These are phyloP conservation scores for Xylariaceae sp. DNA, from an alignment of 2,329 filamentous ascomycete genomes.

Conservation along the genomic window DNA sequence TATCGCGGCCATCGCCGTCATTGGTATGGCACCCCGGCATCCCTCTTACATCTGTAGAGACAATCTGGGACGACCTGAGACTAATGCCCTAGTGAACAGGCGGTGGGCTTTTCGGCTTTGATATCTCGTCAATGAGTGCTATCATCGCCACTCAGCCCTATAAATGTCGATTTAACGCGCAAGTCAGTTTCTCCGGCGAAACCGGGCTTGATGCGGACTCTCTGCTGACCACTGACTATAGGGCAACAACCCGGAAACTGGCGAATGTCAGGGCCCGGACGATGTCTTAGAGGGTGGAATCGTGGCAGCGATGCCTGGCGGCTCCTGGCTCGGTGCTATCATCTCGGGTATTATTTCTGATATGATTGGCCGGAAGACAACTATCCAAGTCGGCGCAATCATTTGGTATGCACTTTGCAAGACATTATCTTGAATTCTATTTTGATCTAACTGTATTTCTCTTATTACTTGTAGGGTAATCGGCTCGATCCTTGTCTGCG, in stretches of 20 bases:
- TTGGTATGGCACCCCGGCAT: slow-evolving; percentile 36
- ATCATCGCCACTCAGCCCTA: slow-evolving; percentile 47
- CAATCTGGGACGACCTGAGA: not conserved
- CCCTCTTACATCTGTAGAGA: not conserved
- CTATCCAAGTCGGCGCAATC: slow-evolving; percentile 53
- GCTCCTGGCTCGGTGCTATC: slow-evolving; percentile 68
- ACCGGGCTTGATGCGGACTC: not conserved
- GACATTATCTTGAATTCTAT: too few relatives aligned
- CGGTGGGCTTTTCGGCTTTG: slow-evolving; percentile 47
- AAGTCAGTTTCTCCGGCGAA: slow-evolving; percentile 21
- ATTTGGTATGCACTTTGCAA: slow-evolving; percentile 48
- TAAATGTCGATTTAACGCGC: slow-evolving; percentile 47
- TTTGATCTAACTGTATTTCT: slow-evolving; percentile 10
- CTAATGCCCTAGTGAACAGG: slow-evolving; percentile 31
- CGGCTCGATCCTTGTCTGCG: slow-evolving; percentile 50
- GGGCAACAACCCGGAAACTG: slow-evolving; percentile 31
- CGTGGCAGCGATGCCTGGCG: slow-evolving; percentile 70
- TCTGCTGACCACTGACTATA: slow-evolving; percentile 19
- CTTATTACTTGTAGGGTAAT: slow-evolving; percentile 46
- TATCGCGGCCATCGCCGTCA: slow-evolving; percentile 47
- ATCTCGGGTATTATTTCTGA: slow-evolving; percentile 63
- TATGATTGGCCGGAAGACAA: slow-evolving; percentile 49
- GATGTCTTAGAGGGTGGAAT: slow-evolving; percentile 62
- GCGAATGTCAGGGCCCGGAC: slow-evolving; percentile 53
- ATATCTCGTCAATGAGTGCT: slow-evolving; percentile 50